Percentiles rank a stretch among this genome's conserved stretches.
These are phyloP conservation scores for Skeletonema grethae DNA, from an alignment of 108 stramenopile genomes.

Conservation along the genomic window DNA sequence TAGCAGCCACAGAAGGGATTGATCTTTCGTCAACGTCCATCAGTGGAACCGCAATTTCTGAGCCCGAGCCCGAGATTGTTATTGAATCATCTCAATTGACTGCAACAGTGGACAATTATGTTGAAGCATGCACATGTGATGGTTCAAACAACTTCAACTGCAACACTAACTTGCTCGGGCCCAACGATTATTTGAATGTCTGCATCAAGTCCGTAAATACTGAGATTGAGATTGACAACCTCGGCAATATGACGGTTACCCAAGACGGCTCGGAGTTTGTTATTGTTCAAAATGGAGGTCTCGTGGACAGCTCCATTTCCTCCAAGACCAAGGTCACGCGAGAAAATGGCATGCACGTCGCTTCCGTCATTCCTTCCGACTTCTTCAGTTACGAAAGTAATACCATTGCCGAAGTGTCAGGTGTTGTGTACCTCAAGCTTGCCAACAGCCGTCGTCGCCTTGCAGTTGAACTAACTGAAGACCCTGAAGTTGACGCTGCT, in stretches of 20 bases:
- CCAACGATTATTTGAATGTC: background rate
- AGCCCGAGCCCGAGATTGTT: no score
- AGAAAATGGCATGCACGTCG: background rate
- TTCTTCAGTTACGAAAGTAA: background rate
- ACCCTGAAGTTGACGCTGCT: background rate
- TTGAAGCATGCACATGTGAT: constrained; percentile 32
- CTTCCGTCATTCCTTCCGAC: background rate
- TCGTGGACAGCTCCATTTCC: background rate
- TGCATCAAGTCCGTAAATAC: constrained; percentile 23
- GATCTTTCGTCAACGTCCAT: no score
- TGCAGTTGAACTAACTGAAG: background rate
- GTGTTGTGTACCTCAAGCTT: constrained; percentile 6
- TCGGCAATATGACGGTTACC: background rate
- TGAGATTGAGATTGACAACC: constrained; percentile 18
- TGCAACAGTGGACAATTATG: background rate
- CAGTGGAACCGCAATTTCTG: no score
- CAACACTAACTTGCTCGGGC: background rate
- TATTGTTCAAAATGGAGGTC: background rate
- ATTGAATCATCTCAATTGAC: background rate
- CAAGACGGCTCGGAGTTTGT: background rate
- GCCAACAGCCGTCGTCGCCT: background rate
- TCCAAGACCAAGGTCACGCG: background rate
- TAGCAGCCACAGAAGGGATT: no score
- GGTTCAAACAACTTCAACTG: constrained; percentile 20
- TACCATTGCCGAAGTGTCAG: background rate